Conservation (phyloP, 371 early-diverging fungal species). For the Circinella minor region DNA sequence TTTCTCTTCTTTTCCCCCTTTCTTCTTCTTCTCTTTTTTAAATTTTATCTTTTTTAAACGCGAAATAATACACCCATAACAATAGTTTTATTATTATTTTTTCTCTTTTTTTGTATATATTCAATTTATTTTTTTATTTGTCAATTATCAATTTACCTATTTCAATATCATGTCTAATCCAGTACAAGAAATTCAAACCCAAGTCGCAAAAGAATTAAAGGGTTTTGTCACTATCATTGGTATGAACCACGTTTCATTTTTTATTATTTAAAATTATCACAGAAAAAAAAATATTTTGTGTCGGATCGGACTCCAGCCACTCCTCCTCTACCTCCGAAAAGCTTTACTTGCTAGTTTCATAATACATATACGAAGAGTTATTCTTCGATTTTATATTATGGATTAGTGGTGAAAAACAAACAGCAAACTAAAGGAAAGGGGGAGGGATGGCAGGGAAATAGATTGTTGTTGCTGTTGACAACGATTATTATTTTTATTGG, state of each 20-base stretch:
- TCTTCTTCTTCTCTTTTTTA: slow-evolving; percentile 8
- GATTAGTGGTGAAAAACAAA: no score
- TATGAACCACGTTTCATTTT: slow-evolving; percentile 27
- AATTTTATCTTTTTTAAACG: slow-evolving; percentile 9
- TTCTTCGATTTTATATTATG: no score
- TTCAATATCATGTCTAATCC: slow-evolving; percentile 29
- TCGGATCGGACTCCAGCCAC: background rate
- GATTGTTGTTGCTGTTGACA: no score
- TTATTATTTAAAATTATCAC: background rate
- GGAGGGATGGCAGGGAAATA: no score
- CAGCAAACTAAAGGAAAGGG: no score
- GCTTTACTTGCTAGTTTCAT: no score
- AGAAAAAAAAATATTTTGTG: slow-evolving; percentile 3
- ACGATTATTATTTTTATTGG: no score
- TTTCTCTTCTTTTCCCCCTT: slow-evolving; percentile 8
- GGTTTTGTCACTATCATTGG: slow-evolving; percentile 59
- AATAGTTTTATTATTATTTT: no score
- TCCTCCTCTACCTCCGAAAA: background rate
- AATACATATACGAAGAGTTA: no score
- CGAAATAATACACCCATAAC: background rate
- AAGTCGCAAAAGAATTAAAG: slow-evolving; percentile 42
- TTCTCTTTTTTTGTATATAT: slow-evolving; percentile 4
- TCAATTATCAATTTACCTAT: no score
- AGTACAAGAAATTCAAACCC: slow-evolving; percentile 44
- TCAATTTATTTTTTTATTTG: no score